Base-by-base conservation (phyloP, 805 yeast genomes). In the Metschnikowia dekortorum region DNA sequence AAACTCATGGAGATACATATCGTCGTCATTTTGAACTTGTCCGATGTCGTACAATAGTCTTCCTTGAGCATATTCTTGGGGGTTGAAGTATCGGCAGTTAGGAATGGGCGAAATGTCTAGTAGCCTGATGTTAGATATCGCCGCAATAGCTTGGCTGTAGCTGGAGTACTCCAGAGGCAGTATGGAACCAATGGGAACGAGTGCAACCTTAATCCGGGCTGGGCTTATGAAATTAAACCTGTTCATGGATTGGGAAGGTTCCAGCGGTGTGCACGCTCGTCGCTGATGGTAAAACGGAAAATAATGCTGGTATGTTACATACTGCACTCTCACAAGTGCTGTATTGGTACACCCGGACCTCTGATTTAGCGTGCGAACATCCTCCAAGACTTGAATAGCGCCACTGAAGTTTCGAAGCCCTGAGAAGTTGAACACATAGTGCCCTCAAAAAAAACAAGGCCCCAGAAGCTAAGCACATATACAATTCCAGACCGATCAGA, bases 21-120 rank as follows among this genome's bases (percentile, higher is more conserved):
- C 83, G n/a, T 74, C 75, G 49, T 81, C 84, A 1, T 78, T 70
- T 6, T 69, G 61, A 0, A 78, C 58, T 1, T 77, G 66, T 10
- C 68, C 65, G 55, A 82, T 81, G 49, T 83, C 83, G 60, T 79
- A 87, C 11, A 83, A 64, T 1, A 92, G 66, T 45, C 85, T 69
- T 0, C 98, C 98, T 45, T 78, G 76, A 0, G 97, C 96, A 59
- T 81, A 87, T 0, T 85, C 84, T 61, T 85, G 94, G 1, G 98
- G 97, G 57, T 87, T 87, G 73, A 90, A 90, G 58, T 75, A 60
- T 28, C 62, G 67, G 34, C 69, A 61, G 5, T 61, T 54, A 4
- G 66, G 73, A 41, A 80, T 80, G 5, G 94, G 87, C 1, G 89
- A 75, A 9, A 92, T 77, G 63, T 90, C 97, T 26, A 85, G 78